Evolutionary conservation across 2,329 filamentous ascomycete species (phyloP), one percentile per base, ranked within the genome.

Genomic region (Paradendryphiella salina): DNA sequence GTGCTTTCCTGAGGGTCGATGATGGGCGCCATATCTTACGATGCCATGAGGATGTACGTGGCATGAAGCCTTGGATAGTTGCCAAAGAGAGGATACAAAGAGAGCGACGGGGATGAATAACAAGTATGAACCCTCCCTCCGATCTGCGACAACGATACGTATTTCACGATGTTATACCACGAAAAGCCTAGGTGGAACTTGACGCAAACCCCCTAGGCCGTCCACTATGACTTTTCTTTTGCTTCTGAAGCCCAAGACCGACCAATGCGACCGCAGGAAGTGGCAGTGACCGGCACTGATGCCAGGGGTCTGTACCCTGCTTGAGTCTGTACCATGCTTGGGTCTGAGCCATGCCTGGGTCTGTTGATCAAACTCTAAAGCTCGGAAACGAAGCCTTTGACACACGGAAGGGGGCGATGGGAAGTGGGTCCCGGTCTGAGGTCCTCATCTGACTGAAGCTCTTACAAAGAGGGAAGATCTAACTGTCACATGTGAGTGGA

Each of bases 1-100:
- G 54, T 21, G 46, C 53, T 56, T 43, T 56, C 53, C 15, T 56
- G 50, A 9, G 50, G 46, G 21, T 50, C 29, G 8, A 47, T 40
- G 9, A 46, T 52, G 23, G 50, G 41, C 18, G 34, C 50, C 53
- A 53, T 56, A 10, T 35, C 40, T 26, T 34, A 39, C 23, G 38
- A 39, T 17, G n/a, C 23, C 29, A 29, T 9, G 23, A n/a, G 17
- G 11, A 11, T 23, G n/a, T 21, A 15, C 18, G 39, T 26, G 17
- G 18, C 5, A 29, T 21, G 15, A n/a, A 15, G 29, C 13, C 39
- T 23, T n/a, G 39, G 21, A 13, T 21, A 5, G 13, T 42, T 17
- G 15, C 33, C 17, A 33, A 32, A 37, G 36, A 46, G 36, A 23
- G 36, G 31, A 36, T 36, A 37, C 28, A 41, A 47, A 32, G 28